Base-by-base conservation (phyloP, 2,329 filamentous ascomycete species). In the Pseudogymnoascus sp. region DNA sequence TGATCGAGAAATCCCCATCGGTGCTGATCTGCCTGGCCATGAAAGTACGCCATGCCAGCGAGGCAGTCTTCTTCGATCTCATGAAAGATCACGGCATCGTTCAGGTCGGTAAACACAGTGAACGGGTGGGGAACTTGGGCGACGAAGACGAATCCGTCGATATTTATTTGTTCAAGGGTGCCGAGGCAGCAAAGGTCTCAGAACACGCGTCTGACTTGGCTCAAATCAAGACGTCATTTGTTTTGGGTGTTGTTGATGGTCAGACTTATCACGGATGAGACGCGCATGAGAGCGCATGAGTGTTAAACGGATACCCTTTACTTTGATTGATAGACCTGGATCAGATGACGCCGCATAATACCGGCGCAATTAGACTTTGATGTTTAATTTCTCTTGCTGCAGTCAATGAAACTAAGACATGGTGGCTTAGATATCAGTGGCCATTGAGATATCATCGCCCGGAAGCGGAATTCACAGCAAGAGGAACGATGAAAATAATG, bases 41-140 rank as follows among this genome's bases (percentile, higher is more conserved):
- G 74, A 91, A 91, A 72, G 80, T 83, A 63, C 79, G 87, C 33
- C 87, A 90, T 71, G 79, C 83, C 3, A 87, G 83, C 65, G 87
- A 91, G 71, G 76, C 79, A 5, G 74, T 84, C 2, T 90, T 90
- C 73, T 89, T 89, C 70, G 79, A 84, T 4, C 73, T 88, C 44
- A 85, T 86, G 77, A 64, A 70, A 38, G 67, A 73, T 41, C 71
- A 73, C 29, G 69, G 69, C 5, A 74, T 81, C 65, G 39, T 61
- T 59, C 48, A 58, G 27, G 55, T 63, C 25, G 65, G 61, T 10
- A 61, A 42, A 25, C 35, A 41, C 13, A 59, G 59, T 31, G 59
- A 60, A 31, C 12, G 59, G 13, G 38, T 35, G 60, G 60, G 39
- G 25, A 60, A 64, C 39, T 27, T 41, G 33, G 51, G 58, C 35